phyloP scores from a whole-genome alignment of 1,284 basidiomycete species.

The Ustilago sp. region DNA sequence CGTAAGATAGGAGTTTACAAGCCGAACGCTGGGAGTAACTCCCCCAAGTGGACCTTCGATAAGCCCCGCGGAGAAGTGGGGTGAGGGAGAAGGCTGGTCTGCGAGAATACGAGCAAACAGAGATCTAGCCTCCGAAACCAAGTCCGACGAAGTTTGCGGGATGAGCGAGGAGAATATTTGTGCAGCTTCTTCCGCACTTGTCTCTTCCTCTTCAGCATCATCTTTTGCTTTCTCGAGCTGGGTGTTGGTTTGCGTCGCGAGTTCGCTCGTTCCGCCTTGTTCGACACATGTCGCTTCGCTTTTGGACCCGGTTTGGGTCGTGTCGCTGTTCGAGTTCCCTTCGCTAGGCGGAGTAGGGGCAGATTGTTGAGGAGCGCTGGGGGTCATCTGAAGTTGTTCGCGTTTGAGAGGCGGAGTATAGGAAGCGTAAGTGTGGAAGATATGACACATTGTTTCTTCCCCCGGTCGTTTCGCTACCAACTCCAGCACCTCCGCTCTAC shows the following conservation, averaged over 20 bases:
- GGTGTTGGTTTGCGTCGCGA: constrained; percentile 19
- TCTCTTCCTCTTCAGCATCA: neutral
- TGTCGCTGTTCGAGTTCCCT: neutral
- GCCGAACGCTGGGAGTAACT: constrained; percentile 76
- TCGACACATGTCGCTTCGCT: too few species aligned
- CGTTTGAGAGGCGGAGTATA: constrained; percentile 74
- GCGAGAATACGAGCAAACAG: constrained; percentile 79
- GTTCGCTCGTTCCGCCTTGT: too few species aligned
- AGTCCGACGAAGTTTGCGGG: constrained; percentile 80
- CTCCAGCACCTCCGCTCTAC: constrained; percentile 54
- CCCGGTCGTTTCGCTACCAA: constrained; percentile 72
- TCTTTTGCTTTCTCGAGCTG: neutral
- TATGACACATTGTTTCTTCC: constrained; percentile 81
- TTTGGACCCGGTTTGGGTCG: neutral
- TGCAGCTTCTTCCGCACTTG: constrained; percentile 70
- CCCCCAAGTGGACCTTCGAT: constrained; percentile 73
- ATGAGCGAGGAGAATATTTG: constrained; percentile 72
- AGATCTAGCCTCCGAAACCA: constrained; percentile 78
- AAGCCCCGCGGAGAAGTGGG: constrained; percentile 9
- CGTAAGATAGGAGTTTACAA: constrained; percentile 85
- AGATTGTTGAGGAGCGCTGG: neutral
- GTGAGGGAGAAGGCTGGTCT: constrained; percentile 69
- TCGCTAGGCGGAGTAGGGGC: neutral
- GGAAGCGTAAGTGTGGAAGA: constrained; percentile 88
- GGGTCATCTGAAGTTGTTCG: neutral